Evolutionary conservation across 768 basidiomycete species (phyloP), one percentile per base, ranked within the genome.

Genomic region (Leccinum fibrillosum): DNA sequence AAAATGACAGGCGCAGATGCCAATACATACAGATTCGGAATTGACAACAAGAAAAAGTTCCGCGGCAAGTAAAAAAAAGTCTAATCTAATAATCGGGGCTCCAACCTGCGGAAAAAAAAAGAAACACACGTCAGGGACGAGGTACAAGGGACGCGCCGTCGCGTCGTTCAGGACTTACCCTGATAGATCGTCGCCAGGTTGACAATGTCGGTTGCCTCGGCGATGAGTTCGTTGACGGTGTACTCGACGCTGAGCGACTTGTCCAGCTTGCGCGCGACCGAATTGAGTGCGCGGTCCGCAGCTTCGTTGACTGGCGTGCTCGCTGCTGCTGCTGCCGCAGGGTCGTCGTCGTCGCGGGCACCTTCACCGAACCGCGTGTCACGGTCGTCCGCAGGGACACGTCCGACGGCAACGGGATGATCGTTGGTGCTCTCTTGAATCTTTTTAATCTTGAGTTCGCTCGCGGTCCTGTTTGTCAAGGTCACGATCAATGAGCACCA

Each of bases 221-320:
- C 86, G 58, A 98, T 88, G 42, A 98, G 82, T 70, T 92, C 88
- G 75, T 96, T 97, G 59, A 99, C 92, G 5, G 88, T 91, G 64
- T 92, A 94, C 70, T 96, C 91, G 25, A 96, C 90, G 66, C 92
- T 95, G 60, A 98, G 78, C 4, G 84, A 80, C 67, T 86, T 88
- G 69, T 92, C 86, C 44, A 99, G 78, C 73, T 98, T 98, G 54
- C 84, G 79, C 11, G 84, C 78, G 37, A 98, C 94, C 34, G 85
- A 82, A 35, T 76, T 83, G 61, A 99, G 75, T 0, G 95, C 94
- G 34, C 94, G 86, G 71, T 96, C 94, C 2, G 96, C 96, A 13
- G 89, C 86, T 69, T 97, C 93, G 57, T 90, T 86, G 5, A 86
- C 89, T 0, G 82, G 77, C 12, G 85, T 83, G 66, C 85, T 86